Percentiles rank a stretch among this genome's conserved stretches.
These are phyloP conservation scores for Xerocomus amazonicus DNA, from an alignment of 1,284 basidiomycete genomes.

Conservation along the genomic window DNA sequence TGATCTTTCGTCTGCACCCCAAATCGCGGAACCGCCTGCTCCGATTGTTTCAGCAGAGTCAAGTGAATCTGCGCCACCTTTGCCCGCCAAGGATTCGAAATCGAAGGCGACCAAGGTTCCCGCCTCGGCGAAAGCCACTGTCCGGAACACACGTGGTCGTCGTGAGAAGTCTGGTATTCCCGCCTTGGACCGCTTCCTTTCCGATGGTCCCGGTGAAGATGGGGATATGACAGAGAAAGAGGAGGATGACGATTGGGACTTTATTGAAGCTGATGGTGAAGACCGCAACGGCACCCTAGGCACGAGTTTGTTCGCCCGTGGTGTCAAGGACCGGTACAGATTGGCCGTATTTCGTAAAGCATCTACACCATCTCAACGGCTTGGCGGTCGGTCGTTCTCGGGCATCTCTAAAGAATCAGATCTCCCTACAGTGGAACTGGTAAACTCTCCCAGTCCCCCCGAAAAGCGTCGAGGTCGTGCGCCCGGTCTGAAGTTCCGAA, in stretches of 20 bases:
- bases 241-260: conserved; percentile 82
- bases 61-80: conserved; percentile 23
- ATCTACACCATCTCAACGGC: conserved; percentile 53
- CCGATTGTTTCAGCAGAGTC: conserved; percentile 5
- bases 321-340: conserved; percentile 77
- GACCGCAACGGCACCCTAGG: conserved; percentile 75
- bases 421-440: conserved; percentile 25
- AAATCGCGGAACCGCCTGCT: conserved; percentile 10
- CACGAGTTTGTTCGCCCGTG: conserved; percentile 76
- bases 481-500: conserved; percentile 66
- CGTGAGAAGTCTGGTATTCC: conserved; percentile 76
- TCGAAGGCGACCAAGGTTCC: conserved; percentile 31
- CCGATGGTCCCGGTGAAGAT: conserved; percentile 56
- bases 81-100: conserved; percentile 32
- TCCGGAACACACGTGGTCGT: conserved; percentile 37
- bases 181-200: conserved; percentile 67
- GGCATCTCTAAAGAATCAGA: conserved; percentile 57
- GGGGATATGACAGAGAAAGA: conserved; percentile 54
- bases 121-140: conserved; percentile 22
- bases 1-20: conserved; percentile 20
- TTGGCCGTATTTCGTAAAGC: conserved; percentile 79
- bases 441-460: conserved; percentile 45
- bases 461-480: conserved; percentile 65
- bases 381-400: conserved; percentile 48
- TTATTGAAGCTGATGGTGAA: conserved; percentile 74